These are phyloP conservation scores for Podospora pseudocomata DNA, from an alignment of 495 filamentous ascomycete species.

Conservation along the genomic window DNA sequence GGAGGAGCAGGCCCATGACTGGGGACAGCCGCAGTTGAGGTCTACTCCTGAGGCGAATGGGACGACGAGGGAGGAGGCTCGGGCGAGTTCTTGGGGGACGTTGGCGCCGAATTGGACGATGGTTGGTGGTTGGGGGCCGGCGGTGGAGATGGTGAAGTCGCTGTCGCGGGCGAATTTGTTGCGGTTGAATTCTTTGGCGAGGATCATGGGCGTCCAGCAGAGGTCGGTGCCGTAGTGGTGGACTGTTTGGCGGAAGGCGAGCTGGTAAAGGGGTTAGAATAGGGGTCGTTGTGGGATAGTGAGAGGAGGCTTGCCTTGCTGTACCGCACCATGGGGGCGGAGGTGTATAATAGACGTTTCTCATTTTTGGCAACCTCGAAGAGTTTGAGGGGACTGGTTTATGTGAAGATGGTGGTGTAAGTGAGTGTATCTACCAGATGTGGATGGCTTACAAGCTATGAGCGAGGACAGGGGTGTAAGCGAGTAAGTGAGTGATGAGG, in stretches of 20 bases:
- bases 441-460: conserved; percentile 2
- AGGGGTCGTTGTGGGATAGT: not conserved
- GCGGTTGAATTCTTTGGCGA: conserved; percentile 68
- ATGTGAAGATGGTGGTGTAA: conserved; percentile 6
- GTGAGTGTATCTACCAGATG: conserved; percentile 6
- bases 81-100: conserved; percentile 53
- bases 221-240: conserved; percentile 58
- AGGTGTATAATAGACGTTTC: conserved; percentile 52
- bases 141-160: conserved; percentile 42
- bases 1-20: conserved; percentile 63
- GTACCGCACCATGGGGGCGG: conserved; percentile 69
- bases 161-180: conserved; percentile 55
- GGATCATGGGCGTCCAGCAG: conserved; percentile 67
- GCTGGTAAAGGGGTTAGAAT: conserved; percentile 28
- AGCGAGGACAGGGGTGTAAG: not conserved
- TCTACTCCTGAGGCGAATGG: conserved; percentile 61
- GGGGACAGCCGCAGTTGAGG: conserved; percentile 67
- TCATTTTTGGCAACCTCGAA: conserved; percentile 54
- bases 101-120: conserved; percentile 62
- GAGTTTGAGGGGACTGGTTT: conserved; percentile 52
- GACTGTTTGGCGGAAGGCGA: conserved; percentile 62
- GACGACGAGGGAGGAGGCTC: conserved; percentile 56
- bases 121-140: conserved; percentile 51
- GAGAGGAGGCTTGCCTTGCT: conserved; percentile 41
- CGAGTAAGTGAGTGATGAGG: not conserved